Evolutionary conservation across 176 grass and related monocot genomes (phyloP).

Genomic region (Oryza glaberrima): DNA sequence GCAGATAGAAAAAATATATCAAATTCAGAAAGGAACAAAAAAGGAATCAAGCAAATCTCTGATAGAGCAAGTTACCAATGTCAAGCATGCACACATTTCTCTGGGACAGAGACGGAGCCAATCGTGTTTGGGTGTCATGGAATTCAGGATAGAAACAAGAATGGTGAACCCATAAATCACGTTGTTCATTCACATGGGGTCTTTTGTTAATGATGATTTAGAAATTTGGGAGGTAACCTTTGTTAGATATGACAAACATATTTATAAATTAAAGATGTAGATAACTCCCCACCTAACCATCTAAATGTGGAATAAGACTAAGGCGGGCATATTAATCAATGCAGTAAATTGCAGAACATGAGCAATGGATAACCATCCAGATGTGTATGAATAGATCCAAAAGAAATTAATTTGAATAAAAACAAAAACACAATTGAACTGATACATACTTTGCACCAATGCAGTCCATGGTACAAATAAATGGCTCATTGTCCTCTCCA

Average conservation of each 20-base stretch:
- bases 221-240: background rate
- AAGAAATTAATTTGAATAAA: background rate
- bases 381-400: background rate
- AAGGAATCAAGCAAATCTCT: background rate
- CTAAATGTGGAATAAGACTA: background rate
- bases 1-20: background rate
- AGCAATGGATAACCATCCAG: background rate
- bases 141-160: background rate
- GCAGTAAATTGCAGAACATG: background rate
- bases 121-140: background rate
- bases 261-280: background rate
- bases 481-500: conserved; percentile 76
- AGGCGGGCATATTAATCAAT: background rate
- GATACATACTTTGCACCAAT: conserved; percentile 94
- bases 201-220: background rate
- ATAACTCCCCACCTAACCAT: background rate
- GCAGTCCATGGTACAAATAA: conserved; percentile 99
- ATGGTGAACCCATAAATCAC: background rate
- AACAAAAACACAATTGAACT: background rate
- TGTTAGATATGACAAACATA: background rate
- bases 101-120: background rate
- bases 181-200: background rate
- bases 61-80: background rate
- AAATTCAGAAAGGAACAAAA: background rate
- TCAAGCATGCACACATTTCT: background rate